Evolutionary conservation across 2,329 filamentous ascomycete species (phyloP).

Genomic region (Hirsutella minnesotensis): DNA sequence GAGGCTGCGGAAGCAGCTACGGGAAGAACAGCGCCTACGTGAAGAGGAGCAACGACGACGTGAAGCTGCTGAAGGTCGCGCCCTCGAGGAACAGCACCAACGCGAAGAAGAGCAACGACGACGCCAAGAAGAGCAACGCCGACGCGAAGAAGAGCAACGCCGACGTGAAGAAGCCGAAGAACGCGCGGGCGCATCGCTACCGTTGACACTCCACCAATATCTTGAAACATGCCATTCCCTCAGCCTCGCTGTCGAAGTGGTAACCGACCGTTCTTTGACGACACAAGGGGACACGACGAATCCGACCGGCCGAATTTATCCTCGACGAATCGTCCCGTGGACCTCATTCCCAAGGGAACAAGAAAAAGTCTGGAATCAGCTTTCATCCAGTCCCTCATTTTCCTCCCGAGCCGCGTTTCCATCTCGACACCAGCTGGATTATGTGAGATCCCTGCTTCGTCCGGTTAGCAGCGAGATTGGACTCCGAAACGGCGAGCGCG

Average conservation of each 20-base stretch:
- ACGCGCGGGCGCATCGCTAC: constrained; percentile 8
- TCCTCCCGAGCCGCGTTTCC: not conserved
- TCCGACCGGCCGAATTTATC: constrained; percentile 18
- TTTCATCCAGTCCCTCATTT: not conserved
- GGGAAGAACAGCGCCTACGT: not conserved
- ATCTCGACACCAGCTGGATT: not conserved
- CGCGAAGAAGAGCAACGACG: no score
- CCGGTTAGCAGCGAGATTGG: no score
- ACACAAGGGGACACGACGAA: constrained; percentile 22
- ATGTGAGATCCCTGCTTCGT: not conserved
- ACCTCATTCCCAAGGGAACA: constrained; percentile 13
- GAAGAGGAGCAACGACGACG: constrained; percentile 10
- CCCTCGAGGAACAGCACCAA: no score
- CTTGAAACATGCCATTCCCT: constrained; percentile 21
- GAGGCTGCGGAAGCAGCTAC: no score
- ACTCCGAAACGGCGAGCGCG: constrained; percentile 16
- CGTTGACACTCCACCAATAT: constrained; percentile 14
- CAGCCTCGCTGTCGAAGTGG: constrained; percentile 15
- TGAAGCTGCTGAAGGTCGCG: no score
- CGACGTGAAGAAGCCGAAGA: constrained; percentile 16
- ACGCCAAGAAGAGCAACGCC: not conserved
- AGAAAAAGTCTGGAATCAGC: not conserved
- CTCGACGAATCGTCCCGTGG: constrained; percentile 23
- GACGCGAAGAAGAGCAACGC: constrained; percentile 7
- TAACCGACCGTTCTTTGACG: constrained; percentile 17